A percentile compares a stretch with the other conserved stretches of the same genome.
phyloP scores from a whole-genome alignment of 2,329 filamentous ascomycete species.

The Chalara sp. region DNA sequence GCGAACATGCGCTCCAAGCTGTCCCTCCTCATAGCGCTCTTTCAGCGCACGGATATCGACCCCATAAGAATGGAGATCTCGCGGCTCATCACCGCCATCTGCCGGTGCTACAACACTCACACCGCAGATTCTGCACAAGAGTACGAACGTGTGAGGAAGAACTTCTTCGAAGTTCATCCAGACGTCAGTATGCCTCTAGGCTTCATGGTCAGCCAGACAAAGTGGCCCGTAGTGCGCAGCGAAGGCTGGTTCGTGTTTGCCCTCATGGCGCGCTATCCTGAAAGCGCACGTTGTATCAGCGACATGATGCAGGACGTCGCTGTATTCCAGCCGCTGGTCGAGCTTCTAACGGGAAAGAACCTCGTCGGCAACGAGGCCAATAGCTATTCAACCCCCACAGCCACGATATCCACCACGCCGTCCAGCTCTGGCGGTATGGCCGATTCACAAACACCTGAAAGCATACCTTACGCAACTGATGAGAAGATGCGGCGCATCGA shows the following conservation, averaged over 20 bases:
- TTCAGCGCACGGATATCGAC: conserved; percentile 39
- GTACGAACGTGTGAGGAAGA: conserved; percentile 28
- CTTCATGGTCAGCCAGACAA: conserved; percentile 48
- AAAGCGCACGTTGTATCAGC: conserved; percentile 41
- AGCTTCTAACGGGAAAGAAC: conserved; percentile 42
- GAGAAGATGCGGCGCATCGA: conserved; percentile 45
- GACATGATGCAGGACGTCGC: conserved; percentile 35
- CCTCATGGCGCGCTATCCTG: conserved; percentile 46
- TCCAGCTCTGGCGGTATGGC: not conserved
- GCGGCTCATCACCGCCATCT: conserved; percentile 44
- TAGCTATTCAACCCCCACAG: not conserved
- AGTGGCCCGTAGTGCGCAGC: conserved; percentile 52
- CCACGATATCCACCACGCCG: not conserved
- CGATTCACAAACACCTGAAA: conserved; percentile 11
- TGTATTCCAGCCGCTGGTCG: conserved; percentile 37
- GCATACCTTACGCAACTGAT: conserved; percentile 18
- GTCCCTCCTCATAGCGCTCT: conserved; percentile 33
- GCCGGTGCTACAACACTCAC: conserved; percentile 45
- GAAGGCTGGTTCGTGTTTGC: conserved; percentile 58
- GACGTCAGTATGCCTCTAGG: conserved; percentile 33
- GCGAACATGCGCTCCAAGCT: conserved; percentile 29
- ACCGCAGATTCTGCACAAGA: conserved; percentile 20
- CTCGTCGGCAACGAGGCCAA: conserved; percentile 15
- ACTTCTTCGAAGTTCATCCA: conserved; percentile 25
- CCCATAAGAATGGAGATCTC: conserved; percentile 55